Conservation (phyloP, 176 grass and related monocot species). For the Pontederia paniculata region DNA sequence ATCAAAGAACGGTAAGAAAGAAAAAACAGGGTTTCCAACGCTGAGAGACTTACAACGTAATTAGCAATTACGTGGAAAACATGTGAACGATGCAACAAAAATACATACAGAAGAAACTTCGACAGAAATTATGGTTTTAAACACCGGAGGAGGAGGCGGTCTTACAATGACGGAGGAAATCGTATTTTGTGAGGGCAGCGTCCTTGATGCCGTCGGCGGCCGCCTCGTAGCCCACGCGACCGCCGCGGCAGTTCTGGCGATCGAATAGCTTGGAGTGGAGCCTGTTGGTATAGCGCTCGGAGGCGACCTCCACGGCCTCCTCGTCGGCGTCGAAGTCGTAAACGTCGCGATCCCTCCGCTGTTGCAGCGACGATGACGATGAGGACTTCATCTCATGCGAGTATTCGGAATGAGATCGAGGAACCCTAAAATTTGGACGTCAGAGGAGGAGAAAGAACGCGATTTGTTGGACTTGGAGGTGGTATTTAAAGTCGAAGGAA, state of each 20-base stretch:
- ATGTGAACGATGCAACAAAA: too few species aligned
- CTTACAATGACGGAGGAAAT: conserved; percentile 12
- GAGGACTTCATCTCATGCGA: not conserved
- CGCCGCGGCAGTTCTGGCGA: too few species aligned
- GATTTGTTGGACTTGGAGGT: too few species aligned
- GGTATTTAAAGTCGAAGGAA: too few species aligned
- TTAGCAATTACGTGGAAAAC: too few species aligned
- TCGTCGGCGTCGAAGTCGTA: conserved; percentile 11
- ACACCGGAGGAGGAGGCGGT: not conserved
- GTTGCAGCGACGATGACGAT: too few species aligned
- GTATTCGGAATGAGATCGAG: not conserved
- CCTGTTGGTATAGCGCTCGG: not conserved
- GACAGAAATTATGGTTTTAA: not conserved
- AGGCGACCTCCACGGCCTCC: conserved; percentile 8
- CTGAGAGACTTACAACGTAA: too few species aligned
- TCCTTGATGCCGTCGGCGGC: not conserved
- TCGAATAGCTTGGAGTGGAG: not conserved
- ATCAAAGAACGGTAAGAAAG: too few species aligned
- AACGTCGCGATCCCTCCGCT: conserved; percentile 2
- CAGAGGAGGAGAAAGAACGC: too few species aligned
- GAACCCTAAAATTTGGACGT: not conserved
- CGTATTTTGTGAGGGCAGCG: not conserved
- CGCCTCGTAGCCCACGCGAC: not conserved
- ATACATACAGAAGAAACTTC: not conserved
- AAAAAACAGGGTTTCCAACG: too few species aligned